These are phyloP conservation scores for Alternaria triticimaculans DNA, from an alignment of 2,329 filamentous ascomycete species.

Conservation along the genomic window DNA sequence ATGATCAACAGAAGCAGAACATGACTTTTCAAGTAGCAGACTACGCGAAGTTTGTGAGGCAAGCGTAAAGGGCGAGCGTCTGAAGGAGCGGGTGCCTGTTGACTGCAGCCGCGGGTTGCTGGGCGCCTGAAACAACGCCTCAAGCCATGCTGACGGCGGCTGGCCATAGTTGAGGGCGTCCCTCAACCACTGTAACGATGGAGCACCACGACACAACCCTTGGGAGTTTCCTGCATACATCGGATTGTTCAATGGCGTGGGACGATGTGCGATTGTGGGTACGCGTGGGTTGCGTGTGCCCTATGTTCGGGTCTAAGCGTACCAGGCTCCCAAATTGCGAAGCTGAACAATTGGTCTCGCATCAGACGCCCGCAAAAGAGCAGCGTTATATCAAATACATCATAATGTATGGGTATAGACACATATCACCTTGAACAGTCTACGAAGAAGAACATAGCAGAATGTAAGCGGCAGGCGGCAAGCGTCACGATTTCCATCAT, in stretches of 20 bases:
- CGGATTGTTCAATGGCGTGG: accelerated
- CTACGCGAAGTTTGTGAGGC: not conserved
- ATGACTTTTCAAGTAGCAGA: not conserved
- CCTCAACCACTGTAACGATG: not conserved
- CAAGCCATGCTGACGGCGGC: not conserved
- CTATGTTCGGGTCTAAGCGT: not conserved
- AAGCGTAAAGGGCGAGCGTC: not conserved
- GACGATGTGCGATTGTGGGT: not conserved
- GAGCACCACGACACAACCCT: not conserved
- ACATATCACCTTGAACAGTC: not conserved
- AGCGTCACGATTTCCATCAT: not conserved
- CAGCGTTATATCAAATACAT: not conserved
- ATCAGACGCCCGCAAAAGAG: not conserved
- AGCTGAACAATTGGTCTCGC: not conserved
- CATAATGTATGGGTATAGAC: accelerated
- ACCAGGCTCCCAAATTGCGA: not conserved
- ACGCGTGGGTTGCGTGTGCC: not conserved
- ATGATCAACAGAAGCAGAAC: not conserved
- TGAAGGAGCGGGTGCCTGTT: not conserved
- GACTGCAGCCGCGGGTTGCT: not conserved
- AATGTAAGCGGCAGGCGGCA: not conserved
- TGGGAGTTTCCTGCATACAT: not conserved
- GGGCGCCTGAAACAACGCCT: conserved; percentile 10
- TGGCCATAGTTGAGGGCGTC: not conserved
- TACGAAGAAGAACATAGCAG: not conserved